Conservation (phyloP, 805 yeast genomes). For the Suhomyces faveliae region DNA sequence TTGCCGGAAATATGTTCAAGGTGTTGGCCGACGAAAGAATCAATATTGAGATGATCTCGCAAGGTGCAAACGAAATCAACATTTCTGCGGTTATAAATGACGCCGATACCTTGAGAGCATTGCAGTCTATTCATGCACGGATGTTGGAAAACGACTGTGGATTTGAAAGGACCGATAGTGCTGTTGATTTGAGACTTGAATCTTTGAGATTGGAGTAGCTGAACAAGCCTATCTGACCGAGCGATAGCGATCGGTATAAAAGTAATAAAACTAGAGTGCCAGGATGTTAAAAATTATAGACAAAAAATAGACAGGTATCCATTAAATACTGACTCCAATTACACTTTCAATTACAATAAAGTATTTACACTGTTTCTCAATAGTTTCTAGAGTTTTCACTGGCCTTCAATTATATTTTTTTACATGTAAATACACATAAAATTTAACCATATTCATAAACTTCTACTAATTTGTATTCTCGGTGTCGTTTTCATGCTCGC, state of each 20-base stretch:
- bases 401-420: too few relatives aligned
- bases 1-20: constrained; percentile 95
- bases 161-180: constrained; percentile 20
- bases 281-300: background rate
- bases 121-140: constrained; percentile 79
- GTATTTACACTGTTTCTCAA: too few relatives aligned
- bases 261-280: background rate
- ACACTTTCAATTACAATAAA: too few relatives aligned
- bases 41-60: constrained; percentile 96
- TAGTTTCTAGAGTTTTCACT: too few relatives aligned
- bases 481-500: too few relatives aligned
- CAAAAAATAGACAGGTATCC: too few relatives aligned
- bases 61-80: constrained; percentile 97
- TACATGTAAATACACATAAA: too few relatives aligned
- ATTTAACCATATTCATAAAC: too few relatives aligned
- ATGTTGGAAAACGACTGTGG: constrained; percentile 51
- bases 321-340: too few relatives aligned
- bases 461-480: too few relatives aligned
- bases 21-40: constrained; percentile 88
- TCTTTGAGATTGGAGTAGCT: constrained; percentile 17
- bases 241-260: background rate
- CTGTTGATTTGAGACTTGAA: constrained; percentile 33
- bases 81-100: constrained; percentile 92
- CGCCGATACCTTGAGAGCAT: constrained; percentile 77
- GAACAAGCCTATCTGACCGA: background rate